Percentiles rank a stretch among this genome's conserved stretches.
Conservation (phyloP, 1,139 yeast genomes). For the Blastobotrys malaysiensis region DNA sequence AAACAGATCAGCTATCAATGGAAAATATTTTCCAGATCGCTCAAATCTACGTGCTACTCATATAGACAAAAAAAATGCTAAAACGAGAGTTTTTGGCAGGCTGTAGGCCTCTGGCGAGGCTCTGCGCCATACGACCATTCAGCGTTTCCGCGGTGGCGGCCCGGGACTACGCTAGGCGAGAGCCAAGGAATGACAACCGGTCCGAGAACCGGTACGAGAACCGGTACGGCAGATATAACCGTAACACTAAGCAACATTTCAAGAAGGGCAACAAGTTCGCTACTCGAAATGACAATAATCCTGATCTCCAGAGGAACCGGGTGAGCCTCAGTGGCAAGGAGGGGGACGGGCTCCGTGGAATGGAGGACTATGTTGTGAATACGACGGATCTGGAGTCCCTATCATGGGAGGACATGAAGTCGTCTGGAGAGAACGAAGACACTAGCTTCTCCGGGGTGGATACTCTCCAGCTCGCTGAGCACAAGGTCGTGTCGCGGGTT, state of each 20-base stretch:
- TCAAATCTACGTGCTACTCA: neutral
- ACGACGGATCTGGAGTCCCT: constrained; percentile 16
- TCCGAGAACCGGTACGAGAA: no score
- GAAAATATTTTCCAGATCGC: neutral
- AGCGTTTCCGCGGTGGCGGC: neutral
- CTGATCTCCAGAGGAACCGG: constrained; percentile 1
- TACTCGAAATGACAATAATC: constrained; percentile 1
- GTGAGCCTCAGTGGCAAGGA: constrained; percentile 19
- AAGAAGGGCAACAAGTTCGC: neutral
- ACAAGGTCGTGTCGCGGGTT: constrained; percentile 29
- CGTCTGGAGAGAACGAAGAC: constrained; percentile 10
- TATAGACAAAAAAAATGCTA: neutral
- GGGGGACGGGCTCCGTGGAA: constrained; percentile 33
- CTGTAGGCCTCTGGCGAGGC: neutral
- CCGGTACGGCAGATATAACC: neutral
- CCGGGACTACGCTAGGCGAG: neutral
- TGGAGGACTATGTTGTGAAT: constrained; percentile 28
- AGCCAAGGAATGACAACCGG: neutral
- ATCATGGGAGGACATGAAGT: constrained; percentile 21
- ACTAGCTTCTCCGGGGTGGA: constrained; percentile 31
- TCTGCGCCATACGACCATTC: neutral
- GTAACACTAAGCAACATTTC: neutral
- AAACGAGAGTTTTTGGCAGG: neutral
- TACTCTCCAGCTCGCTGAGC: constrained; percentile 27
- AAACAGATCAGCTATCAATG: neutral